Conservation (phyloP, 306 rosid species). For the Inga oerstediana region DNA sequence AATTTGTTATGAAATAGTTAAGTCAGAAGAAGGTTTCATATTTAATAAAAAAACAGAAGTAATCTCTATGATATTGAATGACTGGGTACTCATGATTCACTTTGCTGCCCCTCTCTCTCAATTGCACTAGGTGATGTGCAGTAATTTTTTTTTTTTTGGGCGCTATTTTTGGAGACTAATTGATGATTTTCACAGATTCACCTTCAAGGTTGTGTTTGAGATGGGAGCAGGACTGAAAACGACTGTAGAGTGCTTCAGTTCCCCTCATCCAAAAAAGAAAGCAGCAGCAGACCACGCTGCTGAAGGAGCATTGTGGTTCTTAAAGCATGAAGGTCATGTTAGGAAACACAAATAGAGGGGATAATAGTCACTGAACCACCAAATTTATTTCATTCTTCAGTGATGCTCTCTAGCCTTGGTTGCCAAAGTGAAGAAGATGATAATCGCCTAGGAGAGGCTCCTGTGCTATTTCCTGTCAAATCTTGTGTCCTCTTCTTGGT, state of each 20-base stretch:
- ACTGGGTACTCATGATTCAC: neutral
- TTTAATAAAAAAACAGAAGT: neutral
- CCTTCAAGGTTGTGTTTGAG: conserved; percentile 59
- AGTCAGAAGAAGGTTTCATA: neutral
- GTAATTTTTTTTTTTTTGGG: neutral
- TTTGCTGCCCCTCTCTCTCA: neutral
- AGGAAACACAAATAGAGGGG: conserved; percentile 28
- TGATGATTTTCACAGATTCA: conserved; percentile 51
- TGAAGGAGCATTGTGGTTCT: conserved; percentile 69
- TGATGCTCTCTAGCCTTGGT: conserved; percentile 62
- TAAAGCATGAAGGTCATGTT: conserved; percentile 42
- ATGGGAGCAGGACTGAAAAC: conserved; percentile 32
- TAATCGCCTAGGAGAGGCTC: conserved; percentile 46
- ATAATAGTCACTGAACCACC: conserved; percentile 21
- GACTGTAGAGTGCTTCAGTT: conserved; percentile 60
- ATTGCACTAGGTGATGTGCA: conserved; percentile 18
- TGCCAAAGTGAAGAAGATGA: conserved; percentile 52
- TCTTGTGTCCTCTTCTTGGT: conserved; percentile 38
- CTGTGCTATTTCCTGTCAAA: conserved; percentile 35
- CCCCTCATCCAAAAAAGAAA: conserved; percentile 57
- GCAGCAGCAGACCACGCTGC: conserved; percentile 66
- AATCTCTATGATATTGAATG: neutral
- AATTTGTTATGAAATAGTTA: neutral
- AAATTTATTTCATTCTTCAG: conserved; percentile 53
- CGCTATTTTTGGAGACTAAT: neutral